Conservation (phyloP, 2,329 filamentous ascomycete genomes). For the Trichoderma sp. region DNA sequence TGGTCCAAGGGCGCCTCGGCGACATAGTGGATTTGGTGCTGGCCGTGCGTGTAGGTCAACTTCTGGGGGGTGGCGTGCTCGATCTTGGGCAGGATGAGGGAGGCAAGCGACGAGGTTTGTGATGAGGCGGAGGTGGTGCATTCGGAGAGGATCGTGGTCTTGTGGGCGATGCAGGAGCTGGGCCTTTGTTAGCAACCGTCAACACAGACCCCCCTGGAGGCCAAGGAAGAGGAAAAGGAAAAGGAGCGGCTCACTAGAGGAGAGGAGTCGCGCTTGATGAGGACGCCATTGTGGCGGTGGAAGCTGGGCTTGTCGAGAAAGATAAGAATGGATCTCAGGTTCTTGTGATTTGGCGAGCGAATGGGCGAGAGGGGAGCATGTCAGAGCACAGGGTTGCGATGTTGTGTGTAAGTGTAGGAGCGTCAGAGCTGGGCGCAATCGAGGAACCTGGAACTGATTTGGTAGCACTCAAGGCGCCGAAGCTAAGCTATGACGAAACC, state of each 20-base stretch:
- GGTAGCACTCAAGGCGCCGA: constrained; percentile 15
- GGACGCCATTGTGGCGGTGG: constrained; percentile 61
- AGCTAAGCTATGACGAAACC: constrained; percentile 27
- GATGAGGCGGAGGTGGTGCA: constrained; percentile 85
- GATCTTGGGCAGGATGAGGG: constrained; percentile 94
- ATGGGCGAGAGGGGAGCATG: neutral
- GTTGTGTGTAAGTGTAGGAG: too few relatives aligned
- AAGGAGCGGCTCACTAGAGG: constrained; percentile 61
- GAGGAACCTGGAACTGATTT: neutral
- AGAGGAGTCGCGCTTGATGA: constrained; percentile 70
- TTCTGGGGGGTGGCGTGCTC: constrained; percentile 78
- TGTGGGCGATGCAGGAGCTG: constrained; percentile 92
- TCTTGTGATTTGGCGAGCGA: neutral
- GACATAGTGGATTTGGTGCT: constrained; percentile 94
- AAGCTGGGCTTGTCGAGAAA: neutral
- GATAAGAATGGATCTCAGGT: neutral
- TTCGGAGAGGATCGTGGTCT: constrained; percentile 89
- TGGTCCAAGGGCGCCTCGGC: constrained; percentile 75
- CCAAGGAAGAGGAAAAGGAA: neutral
- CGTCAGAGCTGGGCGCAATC: neutral
- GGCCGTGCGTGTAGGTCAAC: constrained; percentile 89
- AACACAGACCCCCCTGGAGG: too few relatives aligned
- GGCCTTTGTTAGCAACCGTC: constrained; percentile 7
- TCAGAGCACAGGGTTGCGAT: too few relatives aligned
- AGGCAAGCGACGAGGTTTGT: constrained; percentile 83